Evolutionary conservation across 2,329 filamentous ascomycete species (phyloP), one percentile per base, ranked within the genome.

Genomic region (Graphilbum ipis-grandicollis): DNA sequence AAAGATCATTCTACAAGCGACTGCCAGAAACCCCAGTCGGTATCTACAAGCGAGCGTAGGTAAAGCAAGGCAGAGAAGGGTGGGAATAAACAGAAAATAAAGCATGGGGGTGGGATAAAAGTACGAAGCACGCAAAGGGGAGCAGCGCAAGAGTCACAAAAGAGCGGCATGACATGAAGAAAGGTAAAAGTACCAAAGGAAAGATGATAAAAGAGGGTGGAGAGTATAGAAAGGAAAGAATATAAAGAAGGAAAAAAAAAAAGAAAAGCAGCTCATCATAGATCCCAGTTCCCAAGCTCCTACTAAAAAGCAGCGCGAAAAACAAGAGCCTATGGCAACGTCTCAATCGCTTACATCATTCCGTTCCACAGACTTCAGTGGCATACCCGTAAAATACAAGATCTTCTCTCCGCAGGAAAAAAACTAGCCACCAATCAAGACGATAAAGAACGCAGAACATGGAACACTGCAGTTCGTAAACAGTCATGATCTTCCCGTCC

Each of bases 401-500:
- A 19, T 32, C 19, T 32, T 19, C n/a, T 32, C 31, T 19, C 8
- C 19, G 18, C 31, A 4, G 21, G 8, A 23, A 23, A 33, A 38
- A 34, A 38, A 28, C 5, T 28, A 19, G 28, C 30, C 21, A 6
- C 21, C 21, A 28, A 28, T 13, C 8, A 33, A 38, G 25, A 31
- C 35, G 21, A 14, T 31, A 34, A 29, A 35, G 14, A 32, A 33
- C 13, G 36, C 23, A 41, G 25, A 18, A 33, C 33, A 29, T 7
- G 26, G 19, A 22, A 37, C 30, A 39, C 28, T 33, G 35, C 34
- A 34, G 31, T 39, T 41, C 39, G 37, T 41, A 39, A 41, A 35
- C 12, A 39, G 34, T 37, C 39, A 34, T 39, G 21, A 39, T 30
- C 33, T 32, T 38, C 23, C 39, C 33, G 33, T 32, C 33, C 30